Conservation (phyloP, 176 grass and related monocot genomes). For the Themeda triandra region DNA sequence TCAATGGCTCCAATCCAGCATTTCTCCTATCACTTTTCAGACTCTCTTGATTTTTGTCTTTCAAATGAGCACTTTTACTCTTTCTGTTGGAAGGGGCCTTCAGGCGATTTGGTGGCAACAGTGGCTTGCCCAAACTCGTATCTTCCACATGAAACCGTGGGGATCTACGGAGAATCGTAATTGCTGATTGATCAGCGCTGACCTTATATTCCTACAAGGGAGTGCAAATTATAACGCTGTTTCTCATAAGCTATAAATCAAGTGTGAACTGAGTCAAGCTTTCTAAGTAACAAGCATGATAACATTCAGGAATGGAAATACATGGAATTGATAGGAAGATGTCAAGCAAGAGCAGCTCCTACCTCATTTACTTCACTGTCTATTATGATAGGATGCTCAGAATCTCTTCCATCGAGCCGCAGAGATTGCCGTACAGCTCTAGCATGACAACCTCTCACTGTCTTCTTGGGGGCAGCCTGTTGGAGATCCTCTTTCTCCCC, state of each 20-base stretch:
- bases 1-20: background rate
- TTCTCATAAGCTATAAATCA: background rate
- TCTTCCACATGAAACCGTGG: background rate
- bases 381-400: background rate
- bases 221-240: constrained; percentile 9
- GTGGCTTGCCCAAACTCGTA: background rate
- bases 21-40: background rate
- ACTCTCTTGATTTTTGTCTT: constrained; percentile 8
- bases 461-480: background rate
- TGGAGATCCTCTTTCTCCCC: background rate
- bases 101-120: background rate
- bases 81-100: background rate
- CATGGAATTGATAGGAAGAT: background rate
- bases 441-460: background rate
- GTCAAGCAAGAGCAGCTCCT: constrained; percentile 1
- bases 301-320: background rate
- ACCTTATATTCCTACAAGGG: constrained; percentile 22
- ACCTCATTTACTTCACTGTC: constrained; percentile 12
- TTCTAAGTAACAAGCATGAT: background rate
- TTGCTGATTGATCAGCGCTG: background rate
- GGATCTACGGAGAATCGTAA: constrained; percentile 24
- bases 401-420: background rate
- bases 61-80: constrained; percentile 1
- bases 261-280: background rate
- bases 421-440: background rate